phyloP scores from a whole-genome alignment of 805 yeast species.

The Nakazawaea anatomiae region DNA sequence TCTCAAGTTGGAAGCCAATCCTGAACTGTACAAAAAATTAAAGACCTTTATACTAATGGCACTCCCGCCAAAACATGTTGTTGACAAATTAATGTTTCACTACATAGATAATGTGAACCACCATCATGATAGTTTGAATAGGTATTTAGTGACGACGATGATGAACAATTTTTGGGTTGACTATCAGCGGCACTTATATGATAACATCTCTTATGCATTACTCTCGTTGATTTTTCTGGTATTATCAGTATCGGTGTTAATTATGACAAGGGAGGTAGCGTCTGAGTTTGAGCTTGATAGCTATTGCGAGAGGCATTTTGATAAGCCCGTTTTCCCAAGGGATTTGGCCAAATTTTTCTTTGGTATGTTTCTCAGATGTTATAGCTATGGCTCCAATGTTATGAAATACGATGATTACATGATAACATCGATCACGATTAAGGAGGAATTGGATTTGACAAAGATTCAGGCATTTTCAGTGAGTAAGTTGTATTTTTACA shows the following conservation, averaged over 20 bases:
- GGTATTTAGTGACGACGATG: neutral
- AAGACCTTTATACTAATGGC: neutral
- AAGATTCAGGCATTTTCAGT: neutral
- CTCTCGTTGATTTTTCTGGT: conserved; percentile 1
- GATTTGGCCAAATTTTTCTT: neutral
- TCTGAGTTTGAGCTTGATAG: neutral
- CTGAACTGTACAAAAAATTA: neutral
- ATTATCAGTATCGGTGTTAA: neutral
- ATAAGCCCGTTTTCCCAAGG: neutral
- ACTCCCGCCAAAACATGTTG: neutral
- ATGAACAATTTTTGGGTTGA: conserved; percentile 3
- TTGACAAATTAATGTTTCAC: neutral
- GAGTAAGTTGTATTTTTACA: neutral
- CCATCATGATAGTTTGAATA: conserved; percentile 1
- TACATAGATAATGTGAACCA: conserved; percentile 2
- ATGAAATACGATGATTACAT: neutral
- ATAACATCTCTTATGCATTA: conserved; percentile 3
- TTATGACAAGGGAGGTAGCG: neutral
- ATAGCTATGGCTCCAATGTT: neutral
- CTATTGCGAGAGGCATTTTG: neutral
- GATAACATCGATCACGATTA: neutral
- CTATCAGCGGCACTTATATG: neutral
- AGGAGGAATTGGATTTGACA: neutral
- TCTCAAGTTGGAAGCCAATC: neutral
- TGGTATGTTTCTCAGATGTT: neutral